Evolutionary conservation across 805 yeast species (phyloP).

Genomic region (Clavispora carvajalis): DNA sequence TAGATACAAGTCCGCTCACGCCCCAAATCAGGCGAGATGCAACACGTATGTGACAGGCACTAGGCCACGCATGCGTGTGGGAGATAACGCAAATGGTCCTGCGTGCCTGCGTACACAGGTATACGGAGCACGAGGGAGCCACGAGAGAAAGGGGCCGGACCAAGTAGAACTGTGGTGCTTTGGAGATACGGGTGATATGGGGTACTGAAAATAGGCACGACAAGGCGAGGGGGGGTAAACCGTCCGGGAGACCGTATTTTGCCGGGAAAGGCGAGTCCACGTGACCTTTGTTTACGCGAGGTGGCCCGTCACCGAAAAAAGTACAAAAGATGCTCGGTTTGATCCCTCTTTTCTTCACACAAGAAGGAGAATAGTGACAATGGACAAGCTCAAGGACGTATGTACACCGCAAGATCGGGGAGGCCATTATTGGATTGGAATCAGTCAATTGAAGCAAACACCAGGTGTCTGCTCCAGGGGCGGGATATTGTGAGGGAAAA

Average conservation of each 20-base stretch:
- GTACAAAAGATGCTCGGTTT: constrained; percentile 7
- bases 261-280: constrained; percentile 3
- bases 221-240: too few relatives aligned
- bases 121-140: not conserved
- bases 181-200: too few relatives aligned
- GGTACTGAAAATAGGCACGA: too few relatives aligned
- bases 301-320: constrained; percentile 9
- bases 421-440: too few relatives aligned
- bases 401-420: constrained; percentile 22
- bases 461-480: not conserved
- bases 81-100: not conserved
- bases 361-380: constrained; percentile 17
- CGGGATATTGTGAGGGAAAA: not conserved
- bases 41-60: not conserved
- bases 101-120: not conserved
- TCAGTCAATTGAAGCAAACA: not conserved
- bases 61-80: not conserved
- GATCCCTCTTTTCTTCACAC: constrained; percentile 5
- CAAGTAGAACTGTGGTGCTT: not conserved
- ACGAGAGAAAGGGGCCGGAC: not conserved
- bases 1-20: too few relatives aligned
- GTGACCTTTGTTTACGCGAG: constrained; percentile 18
- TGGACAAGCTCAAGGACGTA: constrained; percentile 62
- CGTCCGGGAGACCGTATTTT: too few relatives aligned
- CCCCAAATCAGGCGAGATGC: not conserved